These are phyloP conservation scores for Tylopilus rubrobrunneus DNA, from an alignment of 768 basidiomycete genomes.

Conservation along the genomic window DNA sequence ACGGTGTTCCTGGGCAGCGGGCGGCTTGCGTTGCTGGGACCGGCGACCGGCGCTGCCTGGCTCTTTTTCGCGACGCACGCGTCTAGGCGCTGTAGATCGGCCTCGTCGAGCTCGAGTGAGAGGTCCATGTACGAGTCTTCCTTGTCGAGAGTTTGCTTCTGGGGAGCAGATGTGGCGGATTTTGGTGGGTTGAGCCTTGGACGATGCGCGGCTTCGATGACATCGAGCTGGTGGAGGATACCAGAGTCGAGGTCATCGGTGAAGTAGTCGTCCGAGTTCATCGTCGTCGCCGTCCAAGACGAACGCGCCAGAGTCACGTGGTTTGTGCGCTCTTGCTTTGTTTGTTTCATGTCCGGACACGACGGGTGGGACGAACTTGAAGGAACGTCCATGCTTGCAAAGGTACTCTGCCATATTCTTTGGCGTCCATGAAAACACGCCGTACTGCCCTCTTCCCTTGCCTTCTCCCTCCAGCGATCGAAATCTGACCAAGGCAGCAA, in stretches of 20 bases:
- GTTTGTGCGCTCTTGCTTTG: neutral
- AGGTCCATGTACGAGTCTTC: constrained; percentile 50
- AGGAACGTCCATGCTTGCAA: constrained; percentile 35
- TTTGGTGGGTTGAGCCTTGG: constrained; percentile 7
- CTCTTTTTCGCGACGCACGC: constrained; percentile 40
- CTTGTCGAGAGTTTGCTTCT: constrained; percentile 22
- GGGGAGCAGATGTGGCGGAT: neutral
- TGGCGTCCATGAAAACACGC: constrained; percentile 39
- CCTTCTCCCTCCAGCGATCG: constrained; percentile 57
- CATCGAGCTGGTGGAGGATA: constrained; percentile 58
- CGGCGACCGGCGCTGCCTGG: constrained; percentile 40
- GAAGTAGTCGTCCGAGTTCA: constrained; percentile 80
- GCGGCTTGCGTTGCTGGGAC: constrained; percentile 26
- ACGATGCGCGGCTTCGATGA: constrained; percentile 61
- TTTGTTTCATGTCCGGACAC: constrained; percentile 52
- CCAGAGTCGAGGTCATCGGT: constrained; percentile 62
- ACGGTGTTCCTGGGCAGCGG: constrained; percentile 37
- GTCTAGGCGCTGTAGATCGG: constrained; percentile 53
- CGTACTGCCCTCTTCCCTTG: constrained; percentile 54
- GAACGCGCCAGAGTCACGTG: constrained; percentile 14
- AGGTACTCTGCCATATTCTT: constrained; percentile 65
- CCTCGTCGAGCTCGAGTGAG: constrained; percentile 54
- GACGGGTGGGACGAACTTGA: constrained; percentile 75
- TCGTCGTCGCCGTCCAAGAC: constrained; percentile 23
- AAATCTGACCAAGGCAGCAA: constrained; percentile 36